These are phyloP conservation scores for Alloteropsis semialata DNA, from an alignment of 176 grass and related monocot species.

Conservation along the genomic window DNA sequence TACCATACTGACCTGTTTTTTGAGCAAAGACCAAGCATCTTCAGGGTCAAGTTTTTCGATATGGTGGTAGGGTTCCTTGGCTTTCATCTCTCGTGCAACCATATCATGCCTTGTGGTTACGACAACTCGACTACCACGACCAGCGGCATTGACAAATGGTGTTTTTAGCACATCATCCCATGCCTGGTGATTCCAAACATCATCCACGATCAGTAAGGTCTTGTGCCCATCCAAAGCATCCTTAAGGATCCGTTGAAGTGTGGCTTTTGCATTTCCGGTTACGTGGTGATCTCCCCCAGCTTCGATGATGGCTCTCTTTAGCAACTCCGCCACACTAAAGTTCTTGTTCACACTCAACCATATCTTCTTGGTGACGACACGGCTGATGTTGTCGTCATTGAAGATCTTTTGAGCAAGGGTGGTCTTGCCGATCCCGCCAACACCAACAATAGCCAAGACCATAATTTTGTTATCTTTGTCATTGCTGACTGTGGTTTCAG, in stretches of 20 bases:
- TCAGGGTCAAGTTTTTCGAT: not conserved
- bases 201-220: not conserved
- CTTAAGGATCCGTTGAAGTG: not conserved
- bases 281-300: not conserved
- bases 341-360: conserved; percentile 30
- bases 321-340: not conserved
- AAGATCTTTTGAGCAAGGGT: conserved; percentile 37
- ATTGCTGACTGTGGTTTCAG: not conserved
- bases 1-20: not conserved
- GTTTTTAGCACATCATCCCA: not conserved
- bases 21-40: not conserved
- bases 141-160: not conserved
- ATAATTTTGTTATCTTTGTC: not conserved
- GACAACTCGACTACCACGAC: not conserved
- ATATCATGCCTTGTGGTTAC: not conserved
- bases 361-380: not conserved
- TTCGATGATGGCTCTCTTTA: not conserved
- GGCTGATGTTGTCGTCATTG: not conserved
- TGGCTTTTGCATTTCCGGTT: not conserved
- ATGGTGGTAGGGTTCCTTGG: not conserved
- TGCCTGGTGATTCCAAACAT: not conserved
- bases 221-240: not conserved
- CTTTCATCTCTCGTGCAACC: not conserved
- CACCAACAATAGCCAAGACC: conserved; percentile 17
- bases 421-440: conserved; percentile 40